phyloP scores from a whole-genome alignment of 176 grass and related monocot genomes.

The Themeda triandra region DNA sequence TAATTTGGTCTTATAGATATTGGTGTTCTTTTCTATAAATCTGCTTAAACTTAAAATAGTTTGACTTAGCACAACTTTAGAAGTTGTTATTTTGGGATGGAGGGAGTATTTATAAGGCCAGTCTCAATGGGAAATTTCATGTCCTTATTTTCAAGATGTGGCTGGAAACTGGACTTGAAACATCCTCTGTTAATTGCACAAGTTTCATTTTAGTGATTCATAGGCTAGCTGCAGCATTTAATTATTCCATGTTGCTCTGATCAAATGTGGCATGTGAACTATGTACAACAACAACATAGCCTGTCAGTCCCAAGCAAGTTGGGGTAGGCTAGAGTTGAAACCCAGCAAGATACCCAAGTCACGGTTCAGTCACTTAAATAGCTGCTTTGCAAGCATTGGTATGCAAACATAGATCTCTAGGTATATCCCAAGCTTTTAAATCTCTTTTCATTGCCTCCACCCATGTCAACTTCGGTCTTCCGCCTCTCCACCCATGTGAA shows the following conservation, averaged over 20 bases:
- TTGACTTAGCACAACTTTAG: neutral
- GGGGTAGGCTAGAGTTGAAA: too few relatives aligned
- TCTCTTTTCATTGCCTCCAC: too few relatives aligned
- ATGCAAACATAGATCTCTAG: too few relatives aligned
- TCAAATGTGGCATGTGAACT: neutral
- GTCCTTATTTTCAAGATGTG: neutral
- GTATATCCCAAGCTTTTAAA: too few relatives aligned
- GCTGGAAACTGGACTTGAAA: neutral
- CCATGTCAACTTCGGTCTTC: too few relatives aligned
- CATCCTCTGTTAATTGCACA: neutral
- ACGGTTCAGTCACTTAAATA: too few relatives aligned
- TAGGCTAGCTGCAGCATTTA: neutral
- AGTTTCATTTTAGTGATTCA: neutral
- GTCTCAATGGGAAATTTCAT: neutral
- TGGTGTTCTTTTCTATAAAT: neutral
- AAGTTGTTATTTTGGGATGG: neutral
- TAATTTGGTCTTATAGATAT: neutral
- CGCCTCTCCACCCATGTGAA: too few relatives aligned
- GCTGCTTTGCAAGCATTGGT: too few relatives aligned
- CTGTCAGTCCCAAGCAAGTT: too few relatives aligned
- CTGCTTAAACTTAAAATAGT: neutral
- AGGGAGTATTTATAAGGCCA: neutral
- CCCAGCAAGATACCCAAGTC: too few relatives aligned
- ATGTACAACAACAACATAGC: too few relatives aligned
- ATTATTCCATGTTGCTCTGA: neutral